Base-by-base conservation (phyloP, 1,139 yeast species). In the Debaryomyces nepalensis region DNA sequence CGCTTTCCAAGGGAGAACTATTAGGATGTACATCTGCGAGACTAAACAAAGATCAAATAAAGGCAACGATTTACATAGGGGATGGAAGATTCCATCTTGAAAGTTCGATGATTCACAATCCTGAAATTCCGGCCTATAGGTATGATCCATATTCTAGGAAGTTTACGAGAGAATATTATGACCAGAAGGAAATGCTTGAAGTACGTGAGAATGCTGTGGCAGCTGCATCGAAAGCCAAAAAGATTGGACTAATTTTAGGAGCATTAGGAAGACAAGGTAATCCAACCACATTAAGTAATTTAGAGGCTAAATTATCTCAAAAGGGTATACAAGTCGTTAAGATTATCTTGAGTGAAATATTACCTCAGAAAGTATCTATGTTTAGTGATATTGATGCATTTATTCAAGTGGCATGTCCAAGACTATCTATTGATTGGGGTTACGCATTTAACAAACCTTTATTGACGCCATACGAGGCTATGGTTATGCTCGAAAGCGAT, bases 341-440 rank as follows among this genome's bases (percentile, higher is more conserved):
- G 57, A 90, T 93, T 43, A 84, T 93, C 16, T 64, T 95, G 18
- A 87, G 96, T 47, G 99, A 93, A 61, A 89, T 93, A 9, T 90
- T 93, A 64, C 99, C 99, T 0, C 87, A 83, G 42, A 93, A 93
- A 56, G 69, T 93, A 29, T 86, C 97, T n/a, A 86, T 87, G 84
- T 93, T 93, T 66, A 91, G 88, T 54, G 95, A 89, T 56, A 81
- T 93, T 15, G 99, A 93, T 64, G 96, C 91, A 4, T 93, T 95
- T 75, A 87, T 93, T 14, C 99, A 93, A 63, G 97, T 93, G 3
- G 99, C 99, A 0, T 93, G 99, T 61, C 99, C 99, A 0, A 73
- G 99, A 53, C 70, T 93, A 40, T 88, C 97, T 2, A 93, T 93
- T 33, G 99, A 93, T 62, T 93, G 99, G 99, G 99, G 99, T 1